Conservation (phyloP, 2,329 filamentous ascomycete species). For the Cercospora brassicicola region DNA sequence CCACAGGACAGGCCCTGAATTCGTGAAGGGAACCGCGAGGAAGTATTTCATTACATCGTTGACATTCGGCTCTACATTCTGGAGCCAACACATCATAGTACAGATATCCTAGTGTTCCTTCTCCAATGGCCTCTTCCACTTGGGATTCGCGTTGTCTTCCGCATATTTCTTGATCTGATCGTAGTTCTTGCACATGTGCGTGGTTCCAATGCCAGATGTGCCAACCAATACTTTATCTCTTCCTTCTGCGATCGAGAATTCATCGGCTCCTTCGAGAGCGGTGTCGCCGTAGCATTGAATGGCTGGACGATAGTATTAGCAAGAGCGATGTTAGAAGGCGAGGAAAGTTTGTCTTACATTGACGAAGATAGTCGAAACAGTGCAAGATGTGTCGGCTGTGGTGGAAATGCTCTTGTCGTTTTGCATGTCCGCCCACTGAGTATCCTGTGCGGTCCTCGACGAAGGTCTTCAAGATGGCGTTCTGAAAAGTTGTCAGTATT, state of each 20-base stretch:
- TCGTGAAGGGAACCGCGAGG: background rate
- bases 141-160: slow-evolving; percentile 7
- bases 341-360: background rate
- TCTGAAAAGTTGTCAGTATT: background rate
- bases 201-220: slow-evolving; percentile 12
- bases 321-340: background rate
- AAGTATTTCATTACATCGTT: background rate
- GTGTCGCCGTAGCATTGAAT: slow-evolving; percentile 17
- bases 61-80: background rate
- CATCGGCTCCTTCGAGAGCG: background rate
- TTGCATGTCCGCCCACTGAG: background rate
- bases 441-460: slow-evolving; percentile 4
- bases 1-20: too few relatives aligned
- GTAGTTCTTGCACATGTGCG: slow-evolving; percentile 15
- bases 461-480: slow-evolving; percentile 9
- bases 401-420: slow-evolving; percentile 10
- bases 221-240: slow-evolving; percentile 3
- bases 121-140: slow-evolving; percentile 6
- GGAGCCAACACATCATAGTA: background rate
- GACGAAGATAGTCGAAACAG: slow-evolving; percentile 19
- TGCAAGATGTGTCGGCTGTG: slow-evolving; percentile 13
- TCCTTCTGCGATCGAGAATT: background rate
- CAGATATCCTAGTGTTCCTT: slow-evolving; percentile 2
- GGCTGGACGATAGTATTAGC: background rate
- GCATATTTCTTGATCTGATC: slow-evolving; percentile 12